Conservation (phyloP, 2,329 filamentous ascomycete genomes). For the Pseudopyrenochaeta lycopersici region DNA sequence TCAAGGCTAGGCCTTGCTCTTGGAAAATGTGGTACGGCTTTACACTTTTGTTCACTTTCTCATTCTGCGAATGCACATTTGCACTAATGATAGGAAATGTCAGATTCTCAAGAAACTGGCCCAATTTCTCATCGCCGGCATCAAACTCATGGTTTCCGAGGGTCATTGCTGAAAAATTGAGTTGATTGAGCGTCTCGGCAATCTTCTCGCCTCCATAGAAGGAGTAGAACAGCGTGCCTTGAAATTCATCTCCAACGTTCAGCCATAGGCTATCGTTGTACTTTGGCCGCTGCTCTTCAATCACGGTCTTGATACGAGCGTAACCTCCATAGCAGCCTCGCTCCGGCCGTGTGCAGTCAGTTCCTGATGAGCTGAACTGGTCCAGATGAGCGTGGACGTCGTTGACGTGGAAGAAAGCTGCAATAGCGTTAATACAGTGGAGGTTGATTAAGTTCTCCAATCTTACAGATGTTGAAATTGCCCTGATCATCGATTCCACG, state of each 20-base stretch:
- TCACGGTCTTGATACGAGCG: conserved; percentile 68
- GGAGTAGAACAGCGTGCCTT: conserved; percentile 73
- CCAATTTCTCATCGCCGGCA: conserved; percentile 69
- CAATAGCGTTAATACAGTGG: conserved; percentile 2
- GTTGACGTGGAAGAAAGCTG: conserved; percentile 73
- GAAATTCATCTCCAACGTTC: conserved; percentile 75
- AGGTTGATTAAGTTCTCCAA: too few relatives aligned
- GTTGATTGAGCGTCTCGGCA: conserved; percentile 69
- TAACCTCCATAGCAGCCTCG: conserved; percentile 72
- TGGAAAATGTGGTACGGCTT: conserved; percentile 73
- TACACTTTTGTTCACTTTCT: conserved; percentile 68
- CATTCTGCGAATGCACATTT: conserved; percentile 69
- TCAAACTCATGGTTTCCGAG: conserved; percentile 63
- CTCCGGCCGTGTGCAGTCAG: conserved; percentile 66
- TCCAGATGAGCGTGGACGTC: conserved; percentile 74
- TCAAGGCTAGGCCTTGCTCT: conserved; percentile 68
- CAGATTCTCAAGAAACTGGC: conserved; percentile 68
- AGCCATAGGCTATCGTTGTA: conserved; percentile 70
- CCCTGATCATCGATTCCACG: conserved; percentile 42
- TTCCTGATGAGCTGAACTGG: conserved; percentile 68
- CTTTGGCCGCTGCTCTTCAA: conserved; percentile 65
- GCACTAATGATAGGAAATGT: conserved; percentile 72
- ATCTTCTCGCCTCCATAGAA: conserved; percentile 75
- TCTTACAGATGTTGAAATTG: conserved; percentile 48
- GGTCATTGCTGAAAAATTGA: conserved; percentile 74